phyloP scores from a whole-genome alignment of 805 yeast species.

The Candida boleticola region DNA sequence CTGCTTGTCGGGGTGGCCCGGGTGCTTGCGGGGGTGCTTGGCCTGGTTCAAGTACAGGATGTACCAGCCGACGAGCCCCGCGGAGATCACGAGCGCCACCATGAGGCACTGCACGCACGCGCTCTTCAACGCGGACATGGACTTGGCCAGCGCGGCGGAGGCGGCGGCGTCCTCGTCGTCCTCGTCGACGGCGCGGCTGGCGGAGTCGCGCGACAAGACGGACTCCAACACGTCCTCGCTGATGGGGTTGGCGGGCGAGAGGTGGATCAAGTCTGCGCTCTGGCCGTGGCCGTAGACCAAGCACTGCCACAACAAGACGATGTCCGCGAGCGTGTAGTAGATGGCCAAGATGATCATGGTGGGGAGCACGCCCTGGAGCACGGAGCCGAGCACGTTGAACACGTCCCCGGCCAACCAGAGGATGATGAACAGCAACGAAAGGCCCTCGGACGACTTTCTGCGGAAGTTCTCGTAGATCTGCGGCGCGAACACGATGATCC shows the following conservation, averaged over 20 bases:
- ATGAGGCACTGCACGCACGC: slow-evolving; percentile 42
- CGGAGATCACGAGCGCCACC: slow-evolving; percentile 63
- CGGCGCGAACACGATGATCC: slow-evolving; percentile 98
- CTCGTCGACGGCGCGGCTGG: slow-evolving; percentile 9
- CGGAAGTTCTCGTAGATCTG: slow-evolving; percentile 90
- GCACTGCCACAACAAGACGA: slow-evolving; percentile 81
- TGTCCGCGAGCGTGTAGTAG: slow-evolving; percentile 89
- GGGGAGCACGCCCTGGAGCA: slow-evolving; percentile 85
- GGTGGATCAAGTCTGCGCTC: slow-evolving; percentile 66
- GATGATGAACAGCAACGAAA: slow-evolving; percentile 80
- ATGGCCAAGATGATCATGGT: slow-evolving; percentile 93
- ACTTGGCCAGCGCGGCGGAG: slow-evolving; percentile 4
- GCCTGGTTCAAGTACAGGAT: slow-evolving; percentile 54
- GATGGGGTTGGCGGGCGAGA: slow-evolving; percentile 87
- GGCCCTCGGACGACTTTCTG: slow-evolving; percentile 85
- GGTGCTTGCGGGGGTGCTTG: slow-evolving; percentile 31
- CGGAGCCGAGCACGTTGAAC: slow-evolving; percentile 88
- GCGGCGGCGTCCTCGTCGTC: slow-evolving; percentile 19
- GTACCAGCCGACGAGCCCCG: slow-evolving; percentile 90
- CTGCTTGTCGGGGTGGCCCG: slow-evolving; percentile 23
- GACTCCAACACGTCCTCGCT: slow-evolving; percentile 66
- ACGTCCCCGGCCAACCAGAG: slow-evolving; percentile 94
- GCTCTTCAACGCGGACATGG: slow-evolving; percentile 19
- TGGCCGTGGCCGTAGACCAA: slow-evolving; percentile 68
- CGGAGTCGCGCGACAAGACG: slow-evolving; percentile 45